Evolutionary conservation across 257 asterid genomes (phyloP), one percentile per base, ranked within the genome.

Genomic region (Lavandula angustifolia): DNA sequence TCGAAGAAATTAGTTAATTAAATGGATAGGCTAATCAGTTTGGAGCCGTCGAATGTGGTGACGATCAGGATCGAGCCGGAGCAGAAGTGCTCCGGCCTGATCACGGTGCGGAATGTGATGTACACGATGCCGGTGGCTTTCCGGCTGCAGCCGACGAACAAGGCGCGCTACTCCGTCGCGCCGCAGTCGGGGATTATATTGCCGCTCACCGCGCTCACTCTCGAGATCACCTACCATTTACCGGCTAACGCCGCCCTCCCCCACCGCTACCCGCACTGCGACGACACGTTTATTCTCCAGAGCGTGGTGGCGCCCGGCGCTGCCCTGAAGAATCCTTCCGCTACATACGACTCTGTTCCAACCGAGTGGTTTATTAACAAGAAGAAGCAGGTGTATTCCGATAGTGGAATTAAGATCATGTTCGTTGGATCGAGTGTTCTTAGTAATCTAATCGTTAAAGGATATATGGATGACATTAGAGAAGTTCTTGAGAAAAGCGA

Each of bases 81-180:
- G 1, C 81, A 75, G 5, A 77, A 59, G 38, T 89, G 84, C 65
- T 74, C 67, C 2, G 95, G 96, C 0, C 55, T 17, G 37, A 14
- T 89, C 12, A 85, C 84, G 0, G 63, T 89, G 10, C 83, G 86
- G 3, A 89, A 87, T 46, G 94, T 87, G 6, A 89, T 89, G 96
- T 78, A 85, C 81, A 89, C 94, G 2, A 87, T 89, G 96, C 95
- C 95, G 0, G 95, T 89, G 1, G 96, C 95, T 1, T 89, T 84
- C 22, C 80, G 95, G 7, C 78, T 89, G 9, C 89, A 83, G 5
- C 81, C 96, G 0, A 44, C 66, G 18, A 85, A 80, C 78, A 81
- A 67, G 54, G 10, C 60, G 0, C 88, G 89, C 6, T 89, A 85
- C 74, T 14, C 60, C 1, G 47, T 87, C 29, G 66, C 74, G 3